A percentile compares a stretch with the other conserved stretches of the same genome.
These are phyloP conservation scores for Novymonas esmeraldas DNA, from an alignment of 208 protist genomes.

Conservation along the genomic window DNA sequence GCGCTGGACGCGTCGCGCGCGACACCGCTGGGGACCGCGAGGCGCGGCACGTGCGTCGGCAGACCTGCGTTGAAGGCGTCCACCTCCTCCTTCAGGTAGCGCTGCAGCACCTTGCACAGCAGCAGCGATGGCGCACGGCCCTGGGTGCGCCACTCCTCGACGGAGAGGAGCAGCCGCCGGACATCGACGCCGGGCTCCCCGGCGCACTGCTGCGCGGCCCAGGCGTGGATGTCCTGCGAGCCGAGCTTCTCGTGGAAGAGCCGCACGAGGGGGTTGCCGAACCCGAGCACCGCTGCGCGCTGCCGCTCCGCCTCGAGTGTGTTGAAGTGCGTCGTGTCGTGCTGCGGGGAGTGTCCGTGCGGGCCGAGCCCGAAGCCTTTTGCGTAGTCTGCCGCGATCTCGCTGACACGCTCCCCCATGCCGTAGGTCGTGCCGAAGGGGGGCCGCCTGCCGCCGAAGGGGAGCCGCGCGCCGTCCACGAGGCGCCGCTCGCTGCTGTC, in stretches of 20 bases:
- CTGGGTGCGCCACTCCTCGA: conserved; percentile 81
- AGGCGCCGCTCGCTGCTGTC: conserved; percentile 74
- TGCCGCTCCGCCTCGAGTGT: conserved; percentile 60
- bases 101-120: conserved; percentile 54
- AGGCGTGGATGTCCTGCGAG: conserved; percentile 58
- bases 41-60: conserved; percentile 62
- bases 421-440: conserved; percentile 84
- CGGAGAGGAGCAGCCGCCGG: conserved; percentile 67
- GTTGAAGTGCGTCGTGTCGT: conserved; percentile 67
- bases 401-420: conserved; percentile 87
- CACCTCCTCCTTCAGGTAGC: conserved; percentile 77
- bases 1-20: background rate
- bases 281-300: conserved; percentile 58
- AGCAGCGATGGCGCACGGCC: conserved; percentile 74
- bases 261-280: conserved; percentile 68
- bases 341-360: conserved; percentile 72
- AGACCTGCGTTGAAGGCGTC: conserved; percentile 74
- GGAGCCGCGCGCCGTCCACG: conserved; percentile 61
- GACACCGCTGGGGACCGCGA: conserved; percentile 33
- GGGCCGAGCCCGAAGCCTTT: conserved; percentile 89
- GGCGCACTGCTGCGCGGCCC: conserved; percentile 69
- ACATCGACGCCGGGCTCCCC: conserved; percentile 56
- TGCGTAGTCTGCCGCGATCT: conserved; percentile 73
- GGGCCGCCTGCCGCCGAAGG: conserved; percentile 79
- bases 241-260: conserved; percentile 86